Conservation (phyloP, 2,329 filamentous ascomycete genomes). For the Polychaeton citri region DNA sequence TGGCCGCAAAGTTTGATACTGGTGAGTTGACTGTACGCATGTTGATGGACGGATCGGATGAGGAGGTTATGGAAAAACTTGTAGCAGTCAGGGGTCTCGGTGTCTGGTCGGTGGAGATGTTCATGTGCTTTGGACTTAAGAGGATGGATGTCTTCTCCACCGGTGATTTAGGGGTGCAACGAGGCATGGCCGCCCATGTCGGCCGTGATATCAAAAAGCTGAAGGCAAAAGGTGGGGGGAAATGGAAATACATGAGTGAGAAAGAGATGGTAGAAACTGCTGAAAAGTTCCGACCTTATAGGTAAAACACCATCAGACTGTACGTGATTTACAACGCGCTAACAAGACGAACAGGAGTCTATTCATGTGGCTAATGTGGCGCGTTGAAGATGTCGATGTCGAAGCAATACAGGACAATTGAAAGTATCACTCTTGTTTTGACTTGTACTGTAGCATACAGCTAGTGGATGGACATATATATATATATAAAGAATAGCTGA, state of each 20-base stretch:
- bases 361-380: constrained; percentile 99
- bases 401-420: constrained; percentile 27
- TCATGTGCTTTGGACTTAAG: constrained; percentile 90
- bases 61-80: constrained; percentile 69
- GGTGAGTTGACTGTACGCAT: constrained; percentile 66
- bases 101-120: constrained; percentile 94
- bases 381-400: constrained; percentile 66
- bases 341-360: constrained; percentile 47
- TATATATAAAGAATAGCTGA: no score
- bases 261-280: constrained; percentile 78
- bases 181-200: constrained; percentile 80
- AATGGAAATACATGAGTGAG: constrained; percentile 98
- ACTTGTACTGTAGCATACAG: no score
- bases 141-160: constrained; percentile 85
- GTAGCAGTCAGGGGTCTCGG: constrained; percentile 80
- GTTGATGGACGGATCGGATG: constrained; percentile 67
- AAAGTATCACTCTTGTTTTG: no score
- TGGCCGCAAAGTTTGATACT: constrained; percentile 65
- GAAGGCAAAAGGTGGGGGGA: constrained; percentile 64
- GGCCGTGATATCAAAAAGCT: constrained; percentile 75
- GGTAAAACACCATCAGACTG: constrained; percentile 30
- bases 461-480: no score
- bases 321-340: constrained; percentile 4
- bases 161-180: constrained; percentile 85
- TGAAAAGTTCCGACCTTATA: constrained; percentile 69